Conservation (phyloP, 2,329 filamentous ascomycete species). For the Phialocephala sp. region DNA sequence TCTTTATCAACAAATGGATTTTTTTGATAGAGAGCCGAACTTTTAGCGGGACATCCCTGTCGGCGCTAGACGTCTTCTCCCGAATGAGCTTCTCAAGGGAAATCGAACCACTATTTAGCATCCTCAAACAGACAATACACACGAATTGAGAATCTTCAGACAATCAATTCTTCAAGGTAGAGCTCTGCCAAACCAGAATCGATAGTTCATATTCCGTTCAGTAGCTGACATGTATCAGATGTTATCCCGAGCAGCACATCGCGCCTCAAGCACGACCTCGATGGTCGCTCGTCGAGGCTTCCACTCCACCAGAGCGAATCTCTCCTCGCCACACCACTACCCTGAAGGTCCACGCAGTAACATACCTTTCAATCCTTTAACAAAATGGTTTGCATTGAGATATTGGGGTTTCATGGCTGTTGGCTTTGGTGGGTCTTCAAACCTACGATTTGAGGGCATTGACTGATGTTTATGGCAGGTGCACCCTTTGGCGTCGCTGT, state of each 20-base stretch:
- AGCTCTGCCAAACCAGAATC: background rate
- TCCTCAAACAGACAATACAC: slow-evolving; percentile 1
- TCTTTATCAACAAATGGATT: background rate
- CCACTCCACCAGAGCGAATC: slow-evolving; percentile 84
- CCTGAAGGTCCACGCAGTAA: slow-evolving; percentile 94
- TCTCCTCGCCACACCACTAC: slow-evolving; percentile 96
- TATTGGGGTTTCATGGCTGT: slow-evolving; percentile 78
- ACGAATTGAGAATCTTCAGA: slow-evolving; percentile 2
- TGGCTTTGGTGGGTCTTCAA: slow-evolving; percentile 53
- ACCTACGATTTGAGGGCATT: slow-evolving; percentile 1
- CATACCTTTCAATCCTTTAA: slow-evolving; percentile 95
- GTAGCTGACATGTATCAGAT: slow-evolving; percentile 61
- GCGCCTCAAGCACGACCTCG: slow-evolving; percentile 65
- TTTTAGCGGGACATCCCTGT: slow-evolving; percentile 3
- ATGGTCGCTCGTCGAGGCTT: slow-evolving; percentile 89
- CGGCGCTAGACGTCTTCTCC: background rate
- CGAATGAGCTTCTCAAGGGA: background rate
- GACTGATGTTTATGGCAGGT: slow-evolving; percentile 42
- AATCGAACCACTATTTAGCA: background rate
- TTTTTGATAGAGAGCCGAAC: background rate
- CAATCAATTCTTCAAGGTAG: slow-evolving; percentile 35
- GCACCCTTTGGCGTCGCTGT: slow-evolving; percentile 66
- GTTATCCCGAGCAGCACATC: slow-evolving; percentile 74
- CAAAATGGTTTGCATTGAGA: slow-evolving; percentile 79
- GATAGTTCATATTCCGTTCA: background rate